Conservation (phyloP, 225 moss, liverwort and hornwort genomes). For the Ulota crispa region DNA sequence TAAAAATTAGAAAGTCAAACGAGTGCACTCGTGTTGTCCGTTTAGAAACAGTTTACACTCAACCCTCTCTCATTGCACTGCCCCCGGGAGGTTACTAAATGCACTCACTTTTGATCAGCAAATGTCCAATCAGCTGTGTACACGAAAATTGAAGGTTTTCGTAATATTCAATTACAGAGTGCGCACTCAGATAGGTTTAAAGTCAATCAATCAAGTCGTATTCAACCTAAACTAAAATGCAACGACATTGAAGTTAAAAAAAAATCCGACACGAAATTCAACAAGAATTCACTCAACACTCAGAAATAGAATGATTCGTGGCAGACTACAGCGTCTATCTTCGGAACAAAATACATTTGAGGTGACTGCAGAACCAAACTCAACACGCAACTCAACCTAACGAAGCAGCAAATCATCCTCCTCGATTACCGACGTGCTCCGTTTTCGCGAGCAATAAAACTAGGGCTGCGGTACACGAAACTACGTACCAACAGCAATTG, state of each 20-base stretch:
- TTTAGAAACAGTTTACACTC: background rate
- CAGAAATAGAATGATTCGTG: background rate
- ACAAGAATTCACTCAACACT: background rate
- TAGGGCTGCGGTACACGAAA: background rate
- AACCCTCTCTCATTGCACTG: background rate
- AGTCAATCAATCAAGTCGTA: background rate
- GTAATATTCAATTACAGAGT: background rate
- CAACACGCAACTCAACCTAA: slow-evolving; percentile 1
- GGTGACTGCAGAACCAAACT: background rate
- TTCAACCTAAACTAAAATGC: slow-evolving; percentile 2
- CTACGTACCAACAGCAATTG: background rate
- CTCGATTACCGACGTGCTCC: background rate
- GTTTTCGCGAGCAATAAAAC: background rate
- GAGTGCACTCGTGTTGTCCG: background rate
- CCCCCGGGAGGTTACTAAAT: background rate
- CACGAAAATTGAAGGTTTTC: background rate
- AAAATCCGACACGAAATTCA: background rate
- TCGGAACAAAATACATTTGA: background rate
- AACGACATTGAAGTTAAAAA: background rate
- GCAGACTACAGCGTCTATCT: background rate
- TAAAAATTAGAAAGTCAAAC: background rate
- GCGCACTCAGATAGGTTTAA: background rate
- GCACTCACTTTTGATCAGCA: background rate
- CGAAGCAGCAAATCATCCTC: slow-evolving; percentile 10
- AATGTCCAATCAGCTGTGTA: background rate